Base-by-base conservation (phyloP, 2,329 filamentous ascomycete genomes). In the Colletotrichum navitas region DNA sequence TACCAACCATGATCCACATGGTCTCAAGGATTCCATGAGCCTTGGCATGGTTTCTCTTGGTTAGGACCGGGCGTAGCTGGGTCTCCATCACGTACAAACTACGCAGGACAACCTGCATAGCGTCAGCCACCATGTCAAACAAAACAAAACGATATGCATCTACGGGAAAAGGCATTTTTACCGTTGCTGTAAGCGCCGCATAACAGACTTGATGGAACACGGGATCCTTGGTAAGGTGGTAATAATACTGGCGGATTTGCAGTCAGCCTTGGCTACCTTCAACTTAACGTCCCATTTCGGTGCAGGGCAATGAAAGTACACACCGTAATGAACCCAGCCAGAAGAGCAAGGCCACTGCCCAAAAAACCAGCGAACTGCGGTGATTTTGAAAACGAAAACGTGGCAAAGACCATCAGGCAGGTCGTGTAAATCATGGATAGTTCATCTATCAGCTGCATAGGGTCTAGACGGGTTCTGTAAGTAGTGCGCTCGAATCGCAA, bases 181-280 rank as follows among this genome's bases (percentile, higher is more conserved):
- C 72, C 52, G 90, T 84, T 6, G 87, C 86, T 0, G 93, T 96
- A 54, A 97, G 83, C 4, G 92, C 78, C 1, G 90, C 93, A 76
- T 94, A 97, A 5, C 91, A 92, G 72, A 90, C 91, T 79, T 97
- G 93, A 81, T 97, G 94, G 80, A 97, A 97, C 1, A 89, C 85
- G 0, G 94, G 93, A 74, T 97, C 91, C 78, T 95, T 93, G 21
- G 94, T 89, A 73, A 93, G 90, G 78, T 94, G 92, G 81, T 97
- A 97, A 80, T 83, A 84, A 4, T 80, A 61, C 68, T 68, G n/a
- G 10, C 21, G 5, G 11, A 2, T 14, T 16, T 55, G 29, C 6
- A 12, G 34, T 69, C n/a, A 69, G 45, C 29, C 36, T 21, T 16
- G 18, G 54, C 61, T 54, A n/a, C 36, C 36, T 36, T 55, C 43